Percentiles rank a stretch among this genome's conserved stretches.
Conservation (phyloP, 371 early-diverging fungal species). For the Mortierella sp. region DNA sequence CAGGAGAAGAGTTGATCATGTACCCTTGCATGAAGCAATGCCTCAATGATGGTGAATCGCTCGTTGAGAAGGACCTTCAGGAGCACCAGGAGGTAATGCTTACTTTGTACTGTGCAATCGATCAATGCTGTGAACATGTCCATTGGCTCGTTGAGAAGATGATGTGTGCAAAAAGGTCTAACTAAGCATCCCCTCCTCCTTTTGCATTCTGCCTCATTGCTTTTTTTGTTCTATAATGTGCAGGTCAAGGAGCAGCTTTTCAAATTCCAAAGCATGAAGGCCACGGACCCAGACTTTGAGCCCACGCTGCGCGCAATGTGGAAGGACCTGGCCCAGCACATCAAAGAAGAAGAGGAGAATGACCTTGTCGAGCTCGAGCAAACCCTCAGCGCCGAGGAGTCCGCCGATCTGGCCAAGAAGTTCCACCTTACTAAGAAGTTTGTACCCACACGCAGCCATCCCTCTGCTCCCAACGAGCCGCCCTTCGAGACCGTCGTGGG, state of each 20-base stretch:
- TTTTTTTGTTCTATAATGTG: background rate
- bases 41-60: slow-evolving; percentile 18
- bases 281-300: slow-evolving; percentile 18
- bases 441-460: slow-evolving; percentile 39
- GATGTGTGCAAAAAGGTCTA: background rate
- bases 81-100: slow-evolving; percentile 26
- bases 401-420: slow-evolving; percentile 3
- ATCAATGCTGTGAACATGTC: background rate
- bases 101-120: background rate
- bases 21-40: slow-evolving; percentile 32
- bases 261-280: slow-evolving; percentile 27
- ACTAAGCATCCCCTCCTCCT: background rate
- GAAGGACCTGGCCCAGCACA: slow-evolving; percentile 26
- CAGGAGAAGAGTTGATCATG: slow-evolving; percentile 36
- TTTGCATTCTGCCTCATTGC: background rate
- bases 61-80: slow-evolving; percentile 32
- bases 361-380: slow-evolving; percentile 26
- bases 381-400: slow-evolving; percentile 5
- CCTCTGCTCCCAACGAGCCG: slow-evolving; percentile 33
- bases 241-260: slow-evolving; percentile 33
- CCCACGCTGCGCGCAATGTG: slow-evolving; percentile 15
- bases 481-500: slow-evolving; percentile 45
- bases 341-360: slow-evolving; percentile 37
- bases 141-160: background rate
- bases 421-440: slow-evolving; percentile 38